Evolutionary conservation across 331 rosid genomes (phyloP).

Genomic region (Erythrophleum ivorense): DNA sequence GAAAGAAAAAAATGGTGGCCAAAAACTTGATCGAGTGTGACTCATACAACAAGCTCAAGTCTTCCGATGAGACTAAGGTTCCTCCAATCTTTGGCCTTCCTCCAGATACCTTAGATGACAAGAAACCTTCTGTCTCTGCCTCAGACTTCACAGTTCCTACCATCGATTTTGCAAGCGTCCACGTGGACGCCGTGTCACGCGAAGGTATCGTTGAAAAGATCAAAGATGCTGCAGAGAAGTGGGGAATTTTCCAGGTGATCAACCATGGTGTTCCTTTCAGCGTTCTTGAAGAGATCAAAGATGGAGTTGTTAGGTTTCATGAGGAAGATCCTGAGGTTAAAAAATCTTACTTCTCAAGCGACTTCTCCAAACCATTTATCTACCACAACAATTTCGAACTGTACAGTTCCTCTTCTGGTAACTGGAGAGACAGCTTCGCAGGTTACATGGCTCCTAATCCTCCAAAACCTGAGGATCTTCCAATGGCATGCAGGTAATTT

Average conservation of each 20-base stretch:
- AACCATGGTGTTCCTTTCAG: conserved; percentile 38
- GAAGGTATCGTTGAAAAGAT: conserved; percentile 34
- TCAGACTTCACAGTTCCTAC: no score
- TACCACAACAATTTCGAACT: conserved; percentile 41
- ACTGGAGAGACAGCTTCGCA: conserved; percentile 41
- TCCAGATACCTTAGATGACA: no score
- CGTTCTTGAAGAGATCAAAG: conserved; percentile 35
- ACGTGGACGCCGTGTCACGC: no score
- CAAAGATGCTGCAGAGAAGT: conserved; percentile 36
- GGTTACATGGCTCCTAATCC: conserved; percentile 40
- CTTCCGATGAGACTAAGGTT: no score
- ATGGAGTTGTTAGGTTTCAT: conserved; percentile 33
- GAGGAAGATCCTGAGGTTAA: conserved; percentile 40
- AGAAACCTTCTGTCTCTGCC: no score
- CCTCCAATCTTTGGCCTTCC: no score
- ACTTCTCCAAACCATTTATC: conserved; percentile 18
- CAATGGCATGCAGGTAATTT: conserved; percentile 39
- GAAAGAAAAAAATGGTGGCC: no score
- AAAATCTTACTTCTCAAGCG: conserved; percentile 28
- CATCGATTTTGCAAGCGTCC: no score
- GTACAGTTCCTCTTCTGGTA: conserved; percentile 15
- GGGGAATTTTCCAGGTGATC: conserved; percentile 44
- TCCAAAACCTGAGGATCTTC: conserved; percentile 42
- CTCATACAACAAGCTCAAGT: no score
- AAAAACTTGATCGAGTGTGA: no score